Conservation (phyloP, 1,139 yeast species). For the Debaryomycetaceae sp. region DNA sequence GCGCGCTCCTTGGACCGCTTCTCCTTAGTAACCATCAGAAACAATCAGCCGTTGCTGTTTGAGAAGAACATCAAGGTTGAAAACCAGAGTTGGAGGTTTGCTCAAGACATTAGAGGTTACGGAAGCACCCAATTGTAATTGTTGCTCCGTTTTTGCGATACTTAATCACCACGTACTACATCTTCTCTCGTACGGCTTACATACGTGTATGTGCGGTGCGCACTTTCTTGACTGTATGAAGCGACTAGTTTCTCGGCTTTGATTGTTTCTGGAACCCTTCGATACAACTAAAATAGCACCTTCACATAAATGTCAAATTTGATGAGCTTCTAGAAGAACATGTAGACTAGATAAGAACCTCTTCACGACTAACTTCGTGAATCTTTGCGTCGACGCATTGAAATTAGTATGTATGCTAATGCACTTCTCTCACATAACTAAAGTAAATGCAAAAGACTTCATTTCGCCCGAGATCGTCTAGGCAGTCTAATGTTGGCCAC, state of each 20-base stretch:
- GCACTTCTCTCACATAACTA: not conserved
- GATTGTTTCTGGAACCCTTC: too few species aligned
- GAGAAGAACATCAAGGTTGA: conserved; percentile 66
- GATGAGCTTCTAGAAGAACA: not conserved
- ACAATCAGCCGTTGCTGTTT: conserved; percentile 50
- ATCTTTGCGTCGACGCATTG: not conserved
- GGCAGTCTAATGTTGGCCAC: not conserved
- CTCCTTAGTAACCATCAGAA: conserved; percentile 73
- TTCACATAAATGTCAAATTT: too few species aligned
- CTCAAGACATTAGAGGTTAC: conserved; percentile 83
- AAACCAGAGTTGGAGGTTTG: conserved; percentile 90
- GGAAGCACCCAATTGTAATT: conserved; percentile 53
- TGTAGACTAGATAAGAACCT: not conserved
- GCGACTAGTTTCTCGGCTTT: too few species aligned
- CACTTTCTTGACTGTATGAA: too few species aligned
- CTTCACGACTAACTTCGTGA: not conserved
- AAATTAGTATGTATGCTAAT: not conserved
- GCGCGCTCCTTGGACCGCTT: conserved; percentile 90
- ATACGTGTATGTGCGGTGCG: too few species aligned
- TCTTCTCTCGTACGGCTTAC: too few species aligned
- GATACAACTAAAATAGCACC: too few species aligned
- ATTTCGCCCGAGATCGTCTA: not conserved
- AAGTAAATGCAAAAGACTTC: not conserved
- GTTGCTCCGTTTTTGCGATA: not conserved
- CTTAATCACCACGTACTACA: too few species aligned